These are phyloP conservation scores for Diaporthe ampelina DNA, from an alignment of 2,329 filamentous ascomycete species.

Conservation along the genomic window DNA sequence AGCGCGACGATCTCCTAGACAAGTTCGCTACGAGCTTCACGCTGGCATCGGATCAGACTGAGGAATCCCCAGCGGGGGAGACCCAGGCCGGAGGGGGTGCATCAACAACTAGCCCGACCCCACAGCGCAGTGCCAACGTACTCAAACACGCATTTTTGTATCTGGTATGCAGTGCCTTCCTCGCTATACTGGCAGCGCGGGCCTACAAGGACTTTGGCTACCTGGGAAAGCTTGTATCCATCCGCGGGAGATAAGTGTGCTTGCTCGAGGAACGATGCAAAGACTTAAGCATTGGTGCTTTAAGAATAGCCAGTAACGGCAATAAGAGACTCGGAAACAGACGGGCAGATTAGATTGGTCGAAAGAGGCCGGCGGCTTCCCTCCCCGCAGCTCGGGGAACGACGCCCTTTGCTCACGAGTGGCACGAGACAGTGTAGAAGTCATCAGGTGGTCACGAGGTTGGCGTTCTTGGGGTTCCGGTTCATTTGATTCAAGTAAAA, in stretches of 20 bases:
- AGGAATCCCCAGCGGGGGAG: background rate
- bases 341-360: background rate
- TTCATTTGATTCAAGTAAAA: slow-evolving; percentile 22
- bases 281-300: background rate
- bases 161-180: background rate
- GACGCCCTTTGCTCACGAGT: background rate
- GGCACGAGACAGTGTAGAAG: background rate
- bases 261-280: background rate
- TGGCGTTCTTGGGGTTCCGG: slow-evolving; percentile 11
- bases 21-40: slow-evolving; percentile 60
- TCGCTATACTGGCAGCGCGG: slow-evolving; percentile 14
- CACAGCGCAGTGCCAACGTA: background rate
- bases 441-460: too few relatives aligned
- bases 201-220: slow-evolving; percentile 9
- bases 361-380: background rate
- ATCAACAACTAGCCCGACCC: background rate
- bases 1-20: slow-evolving; percentile 59
- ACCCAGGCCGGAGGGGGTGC: background rate
- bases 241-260: background rate
- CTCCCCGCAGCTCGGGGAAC: background rate
- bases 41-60: slow-evolving; percentile 43
- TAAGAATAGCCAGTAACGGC: background rate
- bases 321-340: background rate
- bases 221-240: background rate
- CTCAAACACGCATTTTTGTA: background rate